Evolutionary conservation across 129 eudicot genomes (phyloP), one percentile per base, ranked within the genome.

Genomic region (Chrysanthemum makinoi): DNA sequence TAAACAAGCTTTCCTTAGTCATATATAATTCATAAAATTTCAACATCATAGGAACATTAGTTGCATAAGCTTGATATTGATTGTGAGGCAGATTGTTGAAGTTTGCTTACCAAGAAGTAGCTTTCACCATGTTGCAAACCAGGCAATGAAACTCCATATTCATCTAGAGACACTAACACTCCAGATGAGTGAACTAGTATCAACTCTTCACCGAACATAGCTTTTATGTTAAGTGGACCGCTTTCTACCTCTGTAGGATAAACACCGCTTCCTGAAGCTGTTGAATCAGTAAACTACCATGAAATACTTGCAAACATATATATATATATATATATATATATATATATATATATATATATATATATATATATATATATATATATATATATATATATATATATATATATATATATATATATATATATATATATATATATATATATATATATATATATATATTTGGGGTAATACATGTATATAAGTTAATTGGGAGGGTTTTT

Each of bases 121-220:
- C 91, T 87, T 86, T 94, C 97, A 26, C 96, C 99, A 65, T 87
- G 96, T 64, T 90, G 86, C 81, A 94, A 78, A 59, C 81, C 74
- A 56, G 80, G 65, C 63, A 84, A 10, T 1, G 77, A 70, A 75
- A 80, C 73, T 5, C 99, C 97, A 46, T 44, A 81, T 7, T 87
- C 86, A 61, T 89, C 82, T 9, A 86, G 80, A 11, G 89, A 86
- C 13, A 94, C 79, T 0, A 83, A 80, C 26, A 84, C 80, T 7
- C 99, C 99, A 0, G 99, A 85, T 17, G 96, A 86, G 75, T 94
- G 97, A 26, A 83, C 75, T 12, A 94, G 72, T 62, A 82, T 71
- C 35, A 80, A 52, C 51, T 90, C 91, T 72, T 80, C 83, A 3
- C 94, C 93, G 46, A 90, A 82, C 91, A 86, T 79, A 11, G 77